Conservation (phyloP, 805 yeast genomes). For the Zygoascus biomembranicola region DNA sequence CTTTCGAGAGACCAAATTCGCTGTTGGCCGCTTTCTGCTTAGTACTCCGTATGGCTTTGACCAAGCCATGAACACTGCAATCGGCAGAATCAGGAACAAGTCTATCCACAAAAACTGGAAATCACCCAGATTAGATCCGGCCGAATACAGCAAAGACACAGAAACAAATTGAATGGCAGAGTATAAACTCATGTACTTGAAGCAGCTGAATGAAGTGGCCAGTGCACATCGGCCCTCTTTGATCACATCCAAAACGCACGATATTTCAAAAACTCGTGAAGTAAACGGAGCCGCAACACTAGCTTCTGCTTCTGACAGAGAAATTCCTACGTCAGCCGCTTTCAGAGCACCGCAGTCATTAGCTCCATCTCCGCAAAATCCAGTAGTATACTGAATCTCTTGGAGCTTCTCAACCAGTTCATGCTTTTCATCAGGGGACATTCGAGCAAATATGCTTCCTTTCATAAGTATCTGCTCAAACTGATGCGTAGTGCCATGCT, state of each 20-base stretch:
- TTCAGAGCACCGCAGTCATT: conserved; percentile 98
- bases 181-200: conserved; percentile 95
- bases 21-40: conserved; percentile 76
- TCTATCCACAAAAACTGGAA: conserved; percentile 95
- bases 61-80: conserved; percentile 97
- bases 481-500: conserved; percentile 33
- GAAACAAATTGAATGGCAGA: conserved; percentile 93
- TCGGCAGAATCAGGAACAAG: conserved; percentile 78
- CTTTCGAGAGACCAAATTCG: conserved; percentile 85
- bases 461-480: conserved; percentile 56
- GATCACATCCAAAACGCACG: conserved; percentile 86
- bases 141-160: conserved; percentile 72
- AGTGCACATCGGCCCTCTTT: conserved; percentile 92
- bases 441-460: conserved; percentile 80
- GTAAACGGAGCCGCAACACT: conserved; percentile 99
- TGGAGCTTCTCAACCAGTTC: conserved; percentile 87
- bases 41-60: conserved; percentile 61
- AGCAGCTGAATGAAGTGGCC: conserved; percentile 92
- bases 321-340: conserved; percentile 96
- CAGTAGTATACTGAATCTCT: conserved; percentile 79
- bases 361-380: conserved; percentile 99
- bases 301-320: conserved; percentile 95
- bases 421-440: conserved; percentile 99
- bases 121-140: conserved; percentile 92
- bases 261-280: conserved; percentile 77